Evolutionary conservation across 495 filamentous ascomycete genomes (phyloP).

Genomic region (Hamigera avellanea): DNA sequence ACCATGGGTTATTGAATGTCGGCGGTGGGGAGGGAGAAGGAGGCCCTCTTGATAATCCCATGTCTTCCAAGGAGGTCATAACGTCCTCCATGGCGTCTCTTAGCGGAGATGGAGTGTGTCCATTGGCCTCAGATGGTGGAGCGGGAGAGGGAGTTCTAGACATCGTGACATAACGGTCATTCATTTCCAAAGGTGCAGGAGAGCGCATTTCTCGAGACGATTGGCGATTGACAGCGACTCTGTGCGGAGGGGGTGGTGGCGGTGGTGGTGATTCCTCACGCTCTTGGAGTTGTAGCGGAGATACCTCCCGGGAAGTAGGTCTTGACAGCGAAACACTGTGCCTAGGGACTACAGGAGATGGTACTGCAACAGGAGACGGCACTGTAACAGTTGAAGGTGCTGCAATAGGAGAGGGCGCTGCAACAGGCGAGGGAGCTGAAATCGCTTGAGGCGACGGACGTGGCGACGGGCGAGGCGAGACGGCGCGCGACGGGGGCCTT

Average conservation of each 20-base stretch:
- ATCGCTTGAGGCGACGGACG: neutral
- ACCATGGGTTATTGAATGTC: slow-evolving; percentile 68
- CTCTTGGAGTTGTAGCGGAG: slow-evolving; percentile 13
- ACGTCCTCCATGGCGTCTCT: slow-evolving; percentile 96
- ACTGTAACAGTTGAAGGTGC: slow-evolving; percentile 3
- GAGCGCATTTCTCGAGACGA: slow-evolving; percentile 17
- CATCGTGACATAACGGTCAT: slow-evolving; percentile 34
- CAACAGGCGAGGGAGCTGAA: slow-evolving; percentile 1
- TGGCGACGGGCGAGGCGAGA: slow-evolving; percentile 12
- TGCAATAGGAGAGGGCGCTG: neutral
- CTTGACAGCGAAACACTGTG: slow-evolving; percentile 16
- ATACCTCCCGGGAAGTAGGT: slow-evolving; percentile 23
- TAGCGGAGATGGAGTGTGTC: slow-evolving; percentile 81
- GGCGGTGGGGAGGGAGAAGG: slow-evolving; percentile 39
- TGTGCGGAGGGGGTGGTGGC: slow-evolving; percentile 14
- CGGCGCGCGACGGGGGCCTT: slow-evolving; percentile 13
- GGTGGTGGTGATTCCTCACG: slow-evolving; percentile 36
- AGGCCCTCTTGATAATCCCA: slow-evolving; percentile 51
- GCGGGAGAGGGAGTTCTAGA: slow-evolving; percentile 50
- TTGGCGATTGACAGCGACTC: slow-evolving; percentile 17
- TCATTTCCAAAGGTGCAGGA: slow-evolving; percentile 34
- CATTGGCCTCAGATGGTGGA: slow-evolving; percentile 47
- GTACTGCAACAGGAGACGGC: slow-evolving; percentile 2
- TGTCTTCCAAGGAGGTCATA: slow-evolving; percentile 87
- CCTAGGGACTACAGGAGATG: slow-evolving; percentile 21